phyloP scores from a whole-genome alignment of 1,139 yeast species.

The Debaryomycetaceae sp. region DNA sequence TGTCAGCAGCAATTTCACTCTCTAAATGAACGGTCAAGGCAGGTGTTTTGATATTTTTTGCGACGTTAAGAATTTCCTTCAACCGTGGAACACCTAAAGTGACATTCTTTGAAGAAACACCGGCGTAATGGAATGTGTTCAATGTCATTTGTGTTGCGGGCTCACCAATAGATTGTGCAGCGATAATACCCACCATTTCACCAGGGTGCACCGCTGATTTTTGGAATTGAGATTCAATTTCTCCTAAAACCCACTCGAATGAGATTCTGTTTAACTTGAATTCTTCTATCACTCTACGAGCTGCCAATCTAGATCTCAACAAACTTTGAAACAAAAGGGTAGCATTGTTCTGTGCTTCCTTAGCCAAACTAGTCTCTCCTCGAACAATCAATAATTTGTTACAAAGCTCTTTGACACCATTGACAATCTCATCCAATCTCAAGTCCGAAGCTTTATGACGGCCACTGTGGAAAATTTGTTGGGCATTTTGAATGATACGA shows the following conservation, averaged over 20 bases:
- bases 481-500: conserved; percentile 95
- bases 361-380: conserved; percentile 69
- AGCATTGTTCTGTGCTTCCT: conserved; percentile 92
- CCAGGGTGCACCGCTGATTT: conserved; percentile 96
- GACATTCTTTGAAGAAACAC: conserved; percentile 98
- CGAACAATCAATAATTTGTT: conserved; percentile 72
- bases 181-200: conserved; percentile 99
- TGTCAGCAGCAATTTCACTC: conserved; percentile 77
- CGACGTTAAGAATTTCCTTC: conserved; percentile 97
- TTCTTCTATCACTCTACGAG: conserved; percentile 90
- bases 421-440: conserved; percentile 75
- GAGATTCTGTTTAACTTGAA: conserved; percentile 81
- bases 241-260: conserved; percentile 94
- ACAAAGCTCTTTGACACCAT: conserved; percentile 69
- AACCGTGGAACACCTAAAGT: conserved; percentile 99
- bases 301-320: conserved; percentile 85
- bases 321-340: conserved; percentile 87
- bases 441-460: conserved; percentile 88
- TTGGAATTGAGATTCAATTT: conserved; percentile 88
- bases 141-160: conserved; percentile 99
- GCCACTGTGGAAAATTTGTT: conserved; percentile 93
- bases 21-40: conserved; percentile 88
- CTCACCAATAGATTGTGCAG: conserved; percentile 99
- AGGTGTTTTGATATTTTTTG: conserved; percentile 98
- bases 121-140: conserved; percentile 99